Evolutionary conservation across 2,329 filamentous ascomycete species (phyloP).

Genomic region (Plenodomus biglobosus): DNA sequence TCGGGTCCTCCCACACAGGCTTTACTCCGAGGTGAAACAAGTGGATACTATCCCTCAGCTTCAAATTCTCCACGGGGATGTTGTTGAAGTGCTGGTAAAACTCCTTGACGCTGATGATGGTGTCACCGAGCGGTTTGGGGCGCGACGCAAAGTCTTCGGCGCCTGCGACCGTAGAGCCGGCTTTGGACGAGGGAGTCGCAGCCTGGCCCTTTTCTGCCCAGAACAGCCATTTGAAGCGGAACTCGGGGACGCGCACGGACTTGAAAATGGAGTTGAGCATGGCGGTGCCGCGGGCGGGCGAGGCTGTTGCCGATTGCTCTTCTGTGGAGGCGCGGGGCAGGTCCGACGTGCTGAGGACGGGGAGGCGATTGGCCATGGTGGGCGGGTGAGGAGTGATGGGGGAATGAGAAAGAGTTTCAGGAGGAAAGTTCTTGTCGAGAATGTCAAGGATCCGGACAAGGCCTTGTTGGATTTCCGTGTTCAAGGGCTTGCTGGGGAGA

Average conservation of each 20-base stretch:
- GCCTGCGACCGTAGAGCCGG: conserved; percentile 5
- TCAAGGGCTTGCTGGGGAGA: conserved; percentile 14
- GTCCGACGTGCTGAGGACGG: conserved; percentile 41
- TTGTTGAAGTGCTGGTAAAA: conserved; percentile 64
- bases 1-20: conserved; percentile 81
- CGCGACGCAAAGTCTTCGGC: conserved; percentile 49
- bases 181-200: conserved; percentile 21
- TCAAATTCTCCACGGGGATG: conserved; percentile 72
- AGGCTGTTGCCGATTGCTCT: conserved; percentile 62
- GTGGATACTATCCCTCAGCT: conserved; percentile 68
- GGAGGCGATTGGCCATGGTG: conserved; percentile 38
- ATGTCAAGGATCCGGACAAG: conserved; percentile 19
- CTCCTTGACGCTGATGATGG: conserved; percentile 51
- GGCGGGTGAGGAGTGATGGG: conserved; percentile 2
- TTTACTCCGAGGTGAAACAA: conserved; percentile 81
- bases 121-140: conserved; percentile 47
- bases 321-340: conserved; percentile 64
- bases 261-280: conserved; percentile 59
- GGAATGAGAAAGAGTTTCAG: not conserved
- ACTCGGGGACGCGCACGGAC: conserved; percentile 52
- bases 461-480: conserved; percentile 14
- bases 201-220: conserved; percentile 51
- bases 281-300: conserved; percentile 74
- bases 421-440: conserved; percentile 16
- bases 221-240: conserved; percentile 56